A percentile compares a stretch with the other conserved stretches of the same genome.
Evolutionary conservation across 2,329 filamentous ascomycete genomes (phyloP).

Genomic region (Fusarium sp.): DNA sequence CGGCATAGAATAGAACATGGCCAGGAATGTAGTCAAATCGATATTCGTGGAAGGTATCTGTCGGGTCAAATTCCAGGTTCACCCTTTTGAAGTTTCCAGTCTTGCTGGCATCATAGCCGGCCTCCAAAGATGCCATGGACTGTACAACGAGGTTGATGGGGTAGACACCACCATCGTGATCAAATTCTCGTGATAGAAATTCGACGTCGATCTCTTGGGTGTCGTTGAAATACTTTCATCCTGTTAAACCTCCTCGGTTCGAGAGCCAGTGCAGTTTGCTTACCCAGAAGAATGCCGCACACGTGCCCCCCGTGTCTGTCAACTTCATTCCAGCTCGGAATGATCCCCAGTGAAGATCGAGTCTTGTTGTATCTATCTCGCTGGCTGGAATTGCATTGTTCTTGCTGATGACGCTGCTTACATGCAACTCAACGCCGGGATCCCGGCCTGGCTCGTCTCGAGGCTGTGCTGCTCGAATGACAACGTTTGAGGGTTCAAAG

Average conservation of each 20-base stretch:
- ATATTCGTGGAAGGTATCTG: constrained; percentile 77
- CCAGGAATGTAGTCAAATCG: constrained; percentile 78
- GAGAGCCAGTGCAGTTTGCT: constrained; percentile 28
- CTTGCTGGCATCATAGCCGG: constrained; percentile 70
- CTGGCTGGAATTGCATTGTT: constrained; percentile 67
- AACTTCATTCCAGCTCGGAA: constrained; percentile 76
- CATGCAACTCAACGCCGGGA: constrained; percentile 67
- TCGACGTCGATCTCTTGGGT: constrained; percentile 86
- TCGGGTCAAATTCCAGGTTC: constrained; percentile 74
- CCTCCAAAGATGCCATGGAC: constrained; percentile 66
- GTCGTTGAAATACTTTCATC: constrained; percentile 76
- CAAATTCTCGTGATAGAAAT: constrained; percentile 75
- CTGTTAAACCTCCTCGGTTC: not conserved
- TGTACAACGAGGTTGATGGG: constrained; percentile 82
- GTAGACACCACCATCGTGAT: constrained; percentile 59
- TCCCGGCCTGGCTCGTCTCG: constrained; percentile 51
- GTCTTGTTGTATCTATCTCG: constrained; percentile 70
- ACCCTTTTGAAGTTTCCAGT: constrained; percentile 68
- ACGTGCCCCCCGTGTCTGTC: constrained; percentile 71
- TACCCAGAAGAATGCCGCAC: constrained; percentile 84
- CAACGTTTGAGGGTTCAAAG: constrained; percentile 67
- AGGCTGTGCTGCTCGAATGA: constrained; percentile 50
- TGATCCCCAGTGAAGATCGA: constrained; percentile 75
- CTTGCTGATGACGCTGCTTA: constrained; percentile 58
- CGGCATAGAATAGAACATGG: constrained; percentile 75